phyloP scores from a whole-genome alignment of 805 yeast species.

The Wickerhamomyces xylosicus region DNA sequence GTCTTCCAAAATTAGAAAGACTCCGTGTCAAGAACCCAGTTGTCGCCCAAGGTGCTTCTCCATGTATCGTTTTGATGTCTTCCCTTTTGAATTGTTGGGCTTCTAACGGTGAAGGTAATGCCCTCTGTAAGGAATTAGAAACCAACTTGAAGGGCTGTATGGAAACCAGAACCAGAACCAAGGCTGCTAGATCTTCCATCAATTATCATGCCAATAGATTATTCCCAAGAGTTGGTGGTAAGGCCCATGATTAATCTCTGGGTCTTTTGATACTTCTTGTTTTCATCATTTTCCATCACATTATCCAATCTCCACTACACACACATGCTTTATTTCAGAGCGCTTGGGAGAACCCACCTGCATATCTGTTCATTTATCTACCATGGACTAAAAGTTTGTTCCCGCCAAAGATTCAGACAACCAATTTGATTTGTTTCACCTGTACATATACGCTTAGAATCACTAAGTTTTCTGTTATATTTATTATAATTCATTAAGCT shows the following conservation, averaged over 20 bases:
- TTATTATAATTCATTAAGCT: too few relatives aligned
- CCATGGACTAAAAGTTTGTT: too few relatives aligned
- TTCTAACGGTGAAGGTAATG: constrained; percentile 78
- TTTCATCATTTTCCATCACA: too few relatives aligned
- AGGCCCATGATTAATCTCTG: constrained; percentile 26
- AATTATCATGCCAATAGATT: constrained; percentile 45
- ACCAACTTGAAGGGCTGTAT: constrained; percentile 67
- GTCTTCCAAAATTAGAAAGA: constrained; percentile 66
- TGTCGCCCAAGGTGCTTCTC: constrained; percentile 46
- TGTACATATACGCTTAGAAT: too few relatives aligned
- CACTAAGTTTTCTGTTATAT: too few relatives aligned
- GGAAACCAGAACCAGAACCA: constrained; percentile 26
- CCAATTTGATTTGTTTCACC: too few relatives aligned
- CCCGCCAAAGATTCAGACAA: too few relatives aligned
- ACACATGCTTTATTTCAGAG: too few relatives aligned
- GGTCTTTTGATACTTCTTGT: not conserved
- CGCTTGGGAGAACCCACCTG: too few relatives aligned
- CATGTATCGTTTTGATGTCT: constrained; percentile 76
- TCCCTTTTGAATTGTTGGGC: constrained; percentile 93
- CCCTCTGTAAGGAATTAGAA: constrained; percentile 55
- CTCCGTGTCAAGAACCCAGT: constrained; percentile 60
- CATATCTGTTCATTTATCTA: too few relatives aligned
- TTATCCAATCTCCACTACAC: too few relatives aligned
- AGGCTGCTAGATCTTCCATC: constrained; percentile 29
- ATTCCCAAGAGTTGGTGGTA: constrained; percentile 38